Evolutionary conservation across 176 grass and related monocot genomes (phyloP).

Genomic region (Oryza glumipatula): DNA sequence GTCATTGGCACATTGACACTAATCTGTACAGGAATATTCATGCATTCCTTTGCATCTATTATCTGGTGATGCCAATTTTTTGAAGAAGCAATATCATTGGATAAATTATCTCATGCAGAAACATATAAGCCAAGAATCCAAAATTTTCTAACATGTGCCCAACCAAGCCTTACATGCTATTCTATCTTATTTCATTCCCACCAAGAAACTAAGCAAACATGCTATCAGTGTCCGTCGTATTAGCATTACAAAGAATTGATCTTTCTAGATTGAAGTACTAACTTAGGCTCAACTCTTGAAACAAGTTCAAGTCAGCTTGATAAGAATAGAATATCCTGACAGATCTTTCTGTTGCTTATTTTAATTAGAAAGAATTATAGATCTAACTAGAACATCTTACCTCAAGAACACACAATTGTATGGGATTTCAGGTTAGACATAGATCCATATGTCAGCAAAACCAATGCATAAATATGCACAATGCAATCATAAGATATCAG

Average conservation of each 20-base stretch:
- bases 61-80: neutral
- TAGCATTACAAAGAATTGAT: neutral
- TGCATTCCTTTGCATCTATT: constrained; percentile 9
- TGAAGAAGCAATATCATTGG: neutral
- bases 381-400: constrained; percentile 15
- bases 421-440: constrained; percentile 24
- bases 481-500: constrained; percentile 18
- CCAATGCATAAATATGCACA: neutral
- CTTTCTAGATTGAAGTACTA: too few species aligned
- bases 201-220: neutral
- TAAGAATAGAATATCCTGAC: too few species aligned
- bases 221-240: neutral
- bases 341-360: neutral
- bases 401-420: constrained; percentile 33
- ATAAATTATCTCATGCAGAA: neutral
- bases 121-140: neutral
- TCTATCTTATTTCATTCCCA: neutral
- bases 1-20: constrained; percentile 19
- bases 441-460: constrained; percentile 51
- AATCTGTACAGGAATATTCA: constrained; percentile 5
- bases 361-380: neutral
- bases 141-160: neutral
- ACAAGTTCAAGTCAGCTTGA: too few species aligned
- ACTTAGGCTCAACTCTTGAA: too few species aligned
- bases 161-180: neutral